Conservation (phyloP, 1,139 yeast genomes). For the Lodderomyces pseudojiufengensis region DNA sequence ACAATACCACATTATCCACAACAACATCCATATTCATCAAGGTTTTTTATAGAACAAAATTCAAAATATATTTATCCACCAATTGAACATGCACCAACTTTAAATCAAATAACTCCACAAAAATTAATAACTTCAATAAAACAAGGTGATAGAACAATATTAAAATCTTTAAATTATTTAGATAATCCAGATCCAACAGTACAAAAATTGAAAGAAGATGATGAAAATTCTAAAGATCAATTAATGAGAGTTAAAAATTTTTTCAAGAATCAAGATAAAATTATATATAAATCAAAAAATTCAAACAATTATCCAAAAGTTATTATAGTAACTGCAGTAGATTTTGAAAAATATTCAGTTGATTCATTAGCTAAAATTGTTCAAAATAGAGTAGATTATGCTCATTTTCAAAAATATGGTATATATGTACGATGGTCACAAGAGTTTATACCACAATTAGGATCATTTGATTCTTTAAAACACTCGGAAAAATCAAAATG, state of each 20-base stretch:
- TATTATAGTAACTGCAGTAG: conserved; percentile 77
- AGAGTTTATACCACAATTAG: conserved; percentile 64
- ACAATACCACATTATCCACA: conserved; percentile 22
- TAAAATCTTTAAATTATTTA: conserved; percentile 39
- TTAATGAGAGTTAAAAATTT: conserved; percentile 48
- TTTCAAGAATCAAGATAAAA: conserved; percentile 64
- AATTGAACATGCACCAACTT: conserved; percentile 58
- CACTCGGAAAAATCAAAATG: conserved; percentile 44
- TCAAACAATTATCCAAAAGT: conserved; percentile 55
- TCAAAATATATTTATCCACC: conserved; percentile 61
- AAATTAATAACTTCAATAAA: conserved; percentile 44
- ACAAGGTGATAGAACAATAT: conserved; percentile 33
- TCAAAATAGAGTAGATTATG: conserved; percentile 80
- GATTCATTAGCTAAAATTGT: conserved; percentile 62
- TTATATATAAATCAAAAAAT: conserved; percentile 45
- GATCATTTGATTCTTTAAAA: conserved; percentile 38
- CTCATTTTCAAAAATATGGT: conserved; percentile 71
- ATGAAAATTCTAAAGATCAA: conserved; percentile 35
- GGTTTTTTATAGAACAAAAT: conserved; percentile 37
- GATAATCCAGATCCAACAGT: conserved; percentile 43
- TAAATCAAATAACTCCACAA: conserved; percentile 53
- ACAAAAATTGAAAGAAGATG: conserved; percentile 37
- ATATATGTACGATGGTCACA: conserved; percentile 78
- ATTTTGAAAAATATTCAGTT: conserved; percentile 63
- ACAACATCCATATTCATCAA: conserved; percentile 35